Evolutionary conservation across 495 filamentous ascomycete species (phyloP), one percentile per base, ranked within the genome.

Genomic region (Cercophora samala): DNA sequence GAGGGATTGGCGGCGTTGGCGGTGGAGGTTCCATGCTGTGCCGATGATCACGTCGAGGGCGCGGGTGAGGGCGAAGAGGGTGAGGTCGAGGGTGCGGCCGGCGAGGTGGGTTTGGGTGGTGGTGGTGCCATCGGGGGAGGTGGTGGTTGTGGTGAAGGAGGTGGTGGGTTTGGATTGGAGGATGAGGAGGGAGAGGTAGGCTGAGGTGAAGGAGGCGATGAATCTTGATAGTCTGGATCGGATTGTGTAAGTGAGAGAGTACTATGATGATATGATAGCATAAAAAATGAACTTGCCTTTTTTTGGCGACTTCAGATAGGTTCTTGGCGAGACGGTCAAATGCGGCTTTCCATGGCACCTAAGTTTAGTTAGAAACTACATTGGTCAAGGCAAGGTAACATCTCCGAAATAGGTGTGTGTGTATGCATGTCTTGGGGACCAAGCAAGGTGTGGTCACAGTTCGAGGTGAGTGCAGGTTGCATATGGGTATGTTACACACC

Each of bases 81-180:
- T 95, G 29, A 97, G 84, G 76, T 97, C 93, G 72, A 97, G 83
- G 13, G 93, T 96, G 64, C 88, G 87, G 62, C 93, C 93, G 4
- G 88, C 91, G 64, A 88, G 78, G 9, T 77, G 74, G 67, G 77
- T 77, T 22, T 71, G 64, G 58, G 69, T 37, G 2, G 3, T 32
- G 19, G 18, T 37, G 24, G n/a, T 24, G 19, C 24, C 26, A 60
- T 66, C 63, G 64, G 52, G 65, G 72, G 66, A 63, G 65, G 64
- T 46, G 6, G 68, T 69, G 8, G 68, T 70, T 13, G 81, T 79
- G 23, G 78, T 72, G 69, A 81, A 84, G 51, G 74, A 67, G 5
- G 77, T 72, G 58, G 77, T 81, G 66, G 77, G 72, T 66, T 79
- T 84, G 63, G 79, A 79, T 67, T 83, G 80, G 25, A 83, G 74